Base-by-base conservation (phyloP, 495 filamentous ascomycete species). In the Daldinia grandis region DNA sequence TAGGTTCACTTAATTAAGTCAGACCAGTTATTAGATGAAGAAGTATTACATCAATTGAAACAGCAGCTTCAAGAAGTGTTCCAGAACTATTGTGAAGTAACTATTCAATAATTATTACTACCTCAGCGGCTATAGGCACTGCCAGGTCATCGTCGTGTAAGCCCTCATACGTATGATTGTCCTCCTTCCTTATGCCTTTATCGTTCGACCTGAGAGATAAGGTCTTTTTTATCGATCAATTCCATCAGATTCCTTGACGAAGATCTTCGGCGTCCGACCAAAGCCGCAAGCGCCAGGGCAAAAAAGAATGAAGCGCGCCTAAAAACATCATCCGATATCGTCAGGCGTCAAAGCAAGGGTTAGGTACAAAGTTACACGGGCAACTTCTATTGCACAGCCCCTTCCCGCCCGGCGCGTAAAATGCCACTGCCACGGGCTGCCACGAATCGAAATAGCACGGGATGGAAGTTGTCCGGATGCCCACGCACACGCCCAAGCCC, bases 181-280 rank as follows among this genome's bases (percentile, higher is more conserved):
- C 63, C 58, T 63, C 63, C 68, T 66, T 71, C 14, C 3, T 71
- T 51, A 63, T 71, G 58, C 69, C 42, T 66, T n/a, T 56, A 56
- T 53, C 49, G 27, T 14, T 15, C 1, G 8, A 28, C 24, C 14
- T 53, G 5, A 12, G 3, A 47, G 42, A 47, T 47, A 24, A 47
- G 2, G 7, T 47, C 3, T 47, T 24, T 24, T 19, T 47, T 30
- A 15, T 53, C 25, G 57, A 66, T 53, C 37, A 49, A 50, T 62
- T 56, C 17, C 30, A 49, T 50, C 44, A 38, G 54, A 62, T 53
- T 51, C 51, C 9, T 55, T 24, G 21, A 58, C 31, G 37, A 62
- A 47, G 27, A 62, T 62, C 47, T 47, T 58, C 6, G 27, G n/a
- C 28, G 24, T 42, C 50, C 51, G 44, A 42, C 14, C 56, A 47